Evolutionary conservation across 2,329 filamentous ascomycete species (phyloP).

Genomic region (Paecilomyces sp.): DNA sequence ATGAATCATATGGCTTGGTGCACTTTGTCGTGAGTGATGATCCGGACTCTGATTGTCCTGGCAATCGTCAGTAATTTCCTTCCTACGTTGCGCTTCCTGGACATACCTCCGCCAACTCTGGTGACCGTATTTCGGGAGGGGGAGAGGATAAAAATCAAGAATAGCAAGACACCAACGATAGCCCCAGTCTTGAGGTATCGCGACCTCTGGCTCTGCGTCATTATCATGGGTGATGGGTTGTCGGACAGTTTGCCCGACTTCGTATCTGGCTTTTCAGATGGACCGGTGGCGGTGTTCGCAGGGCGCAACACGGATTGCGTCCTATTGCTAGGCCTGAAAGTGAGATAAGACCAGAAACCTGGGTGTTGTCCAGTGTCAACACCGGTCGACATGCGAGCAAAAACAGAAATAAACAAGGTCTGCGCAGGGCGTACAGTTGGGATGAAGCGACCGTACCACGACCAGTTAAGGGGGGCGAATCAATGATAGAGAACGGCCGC

Average conservation of each 20-base stretch:
- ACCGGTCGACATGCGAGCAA: constrained; percentile 49
- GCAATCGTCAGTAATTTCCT: background rate
- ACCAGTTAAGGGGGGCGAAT: constrained; percentile 9
- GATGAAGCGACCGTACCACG: background rate
- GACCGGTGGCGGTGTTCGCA: constrained; percentile 33
- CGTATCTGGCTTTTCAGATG: constrained; percentile 41
- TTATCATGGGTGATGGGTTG: constrained; percentile 38
- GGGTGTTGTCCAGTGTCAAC: constrained; percentile 43
- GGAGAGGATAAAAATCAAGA: constrained; percentile 51
- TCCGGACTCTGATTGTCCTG: constrained; percentile 15
- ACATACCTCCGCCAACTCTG: constrained; percentile 16
- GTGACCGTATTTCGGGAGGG: constrained; percentile 25
- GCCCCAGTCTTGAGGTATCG: constrained; percentile 57
- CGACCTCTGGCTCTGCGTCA: constrained; percentile 56
- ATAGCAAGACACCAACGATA: constrained; percentile 50
- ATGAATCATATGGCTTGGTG: constrained; percentile 72
- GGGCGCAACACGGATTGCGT: constrained; percentile 50
- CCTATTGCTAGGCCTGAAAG: constrained; percentile 37
- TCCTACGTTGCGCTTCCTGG: background rate
- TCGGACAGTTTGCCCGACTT: constrained; percentile 28
- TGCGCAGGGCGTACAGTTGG: constrained; percentile 9
- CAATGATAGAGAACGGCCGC: constrained; percentile 17
- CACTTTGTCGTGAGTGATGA: constrained; percentile 64
- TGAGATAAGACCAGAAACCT: constrained; percentile 48
- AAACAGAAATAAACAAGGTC: constrained; percentile 12